Evolutionary conservation across 2,329 filamentous ascomycete species (phyloP).

Genomic region (Nakataea oryzae): DNA sequence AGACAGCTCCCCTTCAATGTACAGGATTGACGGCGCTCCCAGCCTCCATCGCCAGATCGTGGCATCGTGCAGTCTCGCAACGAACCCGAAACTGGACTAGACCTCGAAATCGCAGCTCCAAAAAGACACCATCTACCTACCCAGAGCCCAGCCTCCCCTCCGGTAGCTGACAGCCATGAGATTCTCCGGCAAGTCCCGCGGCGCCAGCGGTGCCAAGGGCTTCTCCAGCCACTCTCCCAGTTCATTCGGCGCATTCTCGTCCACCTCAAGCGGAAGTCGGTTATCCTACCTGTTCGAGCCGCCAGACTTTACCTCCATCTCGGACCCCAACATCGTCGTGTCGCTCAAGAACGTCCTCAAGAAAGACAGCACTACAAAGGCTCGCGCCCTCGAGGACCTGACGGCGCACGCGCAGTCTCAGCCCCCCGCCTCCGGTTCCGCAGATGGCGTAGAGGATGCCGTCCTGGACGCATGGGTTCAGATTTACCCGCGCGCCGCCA

Average conservation of each 20-base stretch:
- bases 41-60: background rate
- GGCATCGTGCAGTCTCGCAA: background rate
- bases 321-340: slow-evolving; percentile 72
- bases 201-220: slow-evolving; percentile 6
- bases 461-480: slow-evolving; percentile 86
- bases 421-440: slow-evolving; percentile 28
- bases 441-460: slow-evolving; percentile 60
- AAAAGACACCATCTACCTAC: too few relatives aligned
- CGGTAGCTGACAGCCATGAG: slow-evolving; percentile 1
- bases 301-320: slow-evolving; percentile 67
- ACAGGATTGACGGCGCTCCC: background rate
- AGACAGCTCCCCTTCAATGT: background rate
- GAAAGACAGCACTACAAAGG: slow-evolving; percentile 86
- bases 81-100: background rate
- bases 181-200: slow-evolving; percentile 7
- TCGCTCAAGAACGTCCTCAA: slow-evolving; percentile 89
- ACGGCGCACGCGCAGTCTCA: slow-evolving; percentile 49
- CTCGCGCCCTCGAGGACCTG: slow-evolving; percentile 82
- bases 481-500: slow-evolving; percentile 79
- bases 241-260: slow-evolving; percentile 31
- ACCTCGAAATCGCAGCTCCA: too few relatives aligned
- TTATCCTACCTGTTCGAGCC: slow-evolving; percentile 85
- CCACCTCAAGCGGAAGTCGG: slow-evolving; percentile 29
- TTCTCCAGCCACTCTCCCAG: slow-evolving; percentile 10
- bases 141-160: background rate